Conservation (phyloP, 768 basidiomycete species). For the Heimioporus sp. region DNA sequence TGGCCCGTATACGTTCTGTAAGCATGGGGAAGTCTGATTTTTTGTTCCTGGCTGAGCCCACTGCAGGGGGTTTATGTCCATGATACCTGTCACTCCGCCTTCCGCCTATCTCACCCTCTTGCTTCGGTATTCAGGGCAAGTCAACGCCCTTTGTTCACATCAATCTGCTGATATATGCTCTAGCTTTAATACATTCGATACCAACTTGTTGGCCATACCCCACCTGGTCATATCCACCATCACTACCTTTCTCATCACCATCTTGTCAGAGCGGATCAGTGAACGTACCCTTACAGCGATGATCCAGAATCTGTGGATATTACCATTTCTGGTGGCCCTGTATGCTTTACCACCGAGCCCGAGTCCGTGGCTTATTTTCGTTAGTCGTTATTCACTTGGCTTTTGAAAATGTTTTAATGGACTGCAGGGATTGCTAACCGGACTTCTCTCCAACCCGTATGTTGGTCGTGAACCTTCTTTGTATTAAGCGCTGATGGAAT, state of each 20-base stretch:
- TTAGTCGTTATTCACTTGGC: conserved; percentile 20
- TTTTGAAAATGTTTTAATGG: neutral
- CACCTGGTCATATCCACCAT: conserved; percentile 48
- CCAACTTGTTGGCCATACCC: conserved; percentile 62
- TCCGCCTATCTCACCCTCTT: conserved; percentile 57
- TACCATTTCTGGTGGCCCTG: conserved; percentile 60
- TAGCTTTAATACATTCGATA: conserved; percentile 58
- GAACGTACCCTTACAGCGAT: conserved; percentile 53
- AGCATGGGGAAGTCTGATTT: neutral
- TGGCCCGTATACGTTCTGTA: conserved; percentile 64
- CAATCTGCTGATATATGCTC: neutral
- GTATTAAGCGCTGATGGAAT: neutral
- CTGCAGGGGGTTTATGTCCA: conserved; percentile 49
- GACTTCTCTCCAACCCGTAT: conserved; percentile 45
- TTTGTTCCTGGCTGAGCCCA: neutral
- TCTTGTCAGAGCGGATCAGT: conserved; percentile 50
- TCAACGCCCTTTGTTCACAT: neutral
- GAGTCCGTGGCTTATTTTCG: conserved; percentile 55
- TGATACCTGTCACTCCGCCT: conserved; percentile 48
- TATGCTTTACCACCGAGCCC: conserved; percentile 46
- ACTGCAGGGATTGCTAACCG: conserved; percentile 30
- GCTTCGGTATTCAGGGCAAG: conserved; percentile 49
- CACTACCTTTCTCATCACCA: conserved; percentile 44
- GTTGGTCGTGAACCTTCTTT: conserved; percentile 1
- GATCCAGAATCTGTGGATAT: conserved; percentile 54